These are phyloP conservation scores for Narthecium ossifragum DNA, from an alignment of 106 monocot genomes.

Conservation along the genomic window DNA sequence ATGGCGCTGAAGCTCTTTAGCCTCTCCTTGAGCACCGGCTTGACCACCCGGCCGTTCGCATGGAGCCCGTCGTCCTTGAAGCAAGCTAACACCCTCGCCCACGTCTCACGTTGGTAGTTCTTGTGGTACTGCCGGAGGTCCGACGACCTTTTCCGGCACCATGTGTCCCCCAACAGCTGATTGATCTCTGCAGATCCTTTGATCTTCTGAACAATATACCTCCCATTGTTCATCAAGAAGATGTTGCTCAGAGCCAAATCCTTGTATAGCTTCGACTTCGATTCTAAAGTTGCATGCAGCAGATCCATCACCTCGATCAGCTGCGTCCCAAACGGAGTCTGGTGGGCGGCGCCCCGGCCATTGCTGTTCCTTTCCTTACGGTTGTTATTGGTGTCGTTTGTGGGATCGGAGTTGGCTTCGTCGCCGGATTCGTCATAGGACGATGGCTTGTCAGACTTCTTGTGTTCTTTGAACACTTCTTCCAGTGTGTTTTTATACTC, in stretches of 20 bases:
- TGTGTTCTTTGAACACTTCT: slow-evolving; percentile 20
- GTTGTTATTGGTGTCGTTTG: not conserved
- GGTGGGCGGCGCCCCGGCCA: not conserved
- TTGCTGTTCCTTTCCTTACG: not conserved
- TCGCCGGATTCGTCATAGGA: not conserved
- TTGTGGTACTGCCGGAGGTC: slow-evolving; percentile 15
- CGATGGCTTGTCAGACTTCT: slow-evolving; percentile 6
- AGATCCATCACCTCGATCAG: slow-evolving; percentile 46
- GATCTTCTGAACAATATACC: slow-evolving; percentile 73
- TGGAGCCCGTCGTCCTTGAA: slow-evolving; percentile 8
- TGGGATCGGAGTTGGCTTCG: not conserved
- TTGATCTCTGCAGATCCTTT: slow-evolving; percentile 48
- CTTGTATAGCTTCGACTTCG: slow-evolving; percentile 67
- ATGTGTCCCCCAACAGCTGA: slow-evolving; percentile 5
- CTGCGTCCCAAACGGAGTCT: slow-evolving; percentile 32
- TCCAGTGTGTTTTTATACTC: slow-evolving; percentile 40
- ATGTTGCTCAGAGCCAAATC: slow-evolving; percentile 46
- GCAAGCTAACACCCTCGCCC: slow-evolving; percentile 2
- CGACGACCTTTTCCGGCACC: slow-evolving; percentile 10
- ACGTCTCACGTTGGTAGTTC: slow-evolving; percentile 16
- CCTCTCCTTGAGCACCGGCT: slow-evolving; percentile 12
- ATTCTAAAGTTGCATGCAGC: slow-evolving; percentile 39
- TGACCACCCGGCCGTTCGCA: not conserved
- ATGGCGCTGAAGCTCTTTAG: slow-evolving; percentile 9
- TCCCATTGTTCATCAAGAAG: slow-evolving; percentile 79